Evolutionary conservation across 202 grass and related monocot species (phyloP).

Genomic region (Cymbopogon flexuosus): DNA sequence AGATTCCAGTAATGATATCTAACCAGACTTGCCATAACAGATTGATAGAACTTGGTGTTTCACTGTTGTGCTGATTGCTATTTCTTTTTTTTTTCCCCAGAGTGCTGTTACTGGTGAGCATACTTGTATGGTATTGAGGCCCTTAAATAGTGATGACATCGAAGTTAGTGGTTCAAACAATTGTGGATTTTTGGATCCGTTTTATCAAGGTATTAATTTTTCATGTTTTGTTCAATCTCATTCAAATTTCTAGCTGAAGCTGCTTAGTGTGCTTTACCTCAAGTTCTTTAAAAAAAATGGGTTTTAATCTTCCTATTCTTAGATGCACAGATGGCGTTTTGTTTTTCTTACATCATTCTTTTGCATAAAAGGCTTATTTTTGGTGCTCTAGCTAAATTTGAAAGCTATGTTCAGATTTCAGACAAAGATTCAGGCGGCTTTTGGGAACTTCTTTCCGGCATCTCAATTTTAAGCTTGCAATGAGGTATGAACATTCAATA

Average conservation of each 20-base stretch:
- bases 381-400: slow-evolving; percentile 28
- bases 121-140: slow-evolving; percentile 87
- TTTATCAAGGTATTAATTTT: slow-evolving; percentile 63
- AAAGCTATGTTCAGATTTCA: slow-evolving; percentile 66
- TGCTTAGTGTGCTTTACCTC: background rate
- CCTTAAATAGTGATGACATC: slow-evolving; percentile 69
- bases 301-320: background rate
- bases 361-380: slow-evolving; percentile 18
- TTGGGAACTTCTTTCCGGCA: slow-evolving; percentile 68
- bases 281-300: background rate
- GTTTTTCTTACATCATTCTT: slow-evolving; percentile 12
- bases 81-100: no score
- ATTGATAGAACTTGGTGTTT: background rate
- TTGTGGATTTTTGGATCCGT: slow-evolving; percentile 74
- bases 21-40: slow-evolving; percentile 18
- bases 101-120: slow-evolving; percentile 97
- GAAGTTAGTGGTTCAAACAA: slow-evolving; percentile 47
- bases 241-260: background rate
- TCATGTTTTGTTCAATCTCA: background rate
- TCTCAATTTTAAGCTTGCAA: slow-evolving; percentile 80
- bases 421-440: slow-evolving; percentile 75
- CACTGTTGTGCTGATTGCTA: background rate
- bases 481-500: slow-evolving; percentile 52
- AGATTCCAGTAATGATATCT: slow-evolving; percentile 70
- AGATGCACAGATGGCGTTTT: slow-evolving; percentile 8